Evolutionary conservation across 2,329 filamentous ascomycete species (phyloP).

Genomic region (Colletotrichum lentis): DNA sequence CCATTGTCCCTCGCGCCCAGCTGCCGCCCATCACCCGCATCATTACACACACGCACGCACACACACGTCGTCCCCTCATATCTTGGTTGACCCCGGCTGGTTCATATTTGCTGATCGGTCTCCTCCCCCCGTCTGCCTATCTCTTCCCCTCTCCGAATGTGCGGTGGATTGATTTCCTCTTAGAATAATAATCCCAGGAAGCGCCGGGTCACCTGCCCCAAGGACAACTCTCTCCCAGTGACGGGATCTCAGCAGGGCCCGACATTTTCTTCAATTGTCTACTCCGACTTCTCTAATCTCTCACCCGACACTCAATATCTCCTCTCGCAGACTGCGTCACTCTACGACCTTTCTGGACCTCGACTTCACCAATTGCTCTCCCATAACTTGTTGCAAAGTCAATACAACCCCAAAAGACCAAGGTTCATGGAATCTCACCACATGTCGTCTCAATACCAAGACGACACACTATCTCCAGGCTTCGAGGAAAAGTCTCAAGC

Average conservation of each 20-base stretch:
- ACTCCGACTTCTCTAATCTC: conserved; percentile 42
- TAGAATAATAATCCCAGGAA: conserved; percentile 53
- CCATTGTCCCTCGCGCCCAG: conserved; percentile 41
- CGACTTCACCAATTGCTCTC: conserved; percentile 43
- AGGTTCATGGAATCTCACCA: conserved; percentile 44
- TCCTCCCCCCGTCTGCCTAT: conserved; percentile 40
- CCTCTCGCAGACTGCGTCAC: conserved; percentile 43
- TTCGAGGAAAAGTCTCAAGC: conserved; percentile 46
- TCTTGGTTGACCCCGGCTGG: conserved; percentile 41
- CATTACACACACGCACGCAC: conserved; percentile 21
- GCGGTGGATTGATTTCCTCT: conserved; percentile 52
- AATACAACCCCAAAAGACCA: conserved; percentile 46
- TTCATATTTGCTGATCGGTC: conserved; percentile 36
- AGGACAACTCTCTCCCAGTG: conserved; percentile 48
- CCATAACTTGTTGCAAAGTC: conserved; percentile 15
- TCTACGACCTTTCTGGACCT: conserved; percentile 47
- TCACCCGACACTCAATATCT: conserved; percentile 42
- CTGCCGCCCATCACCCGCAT: conserved; percentile 39
- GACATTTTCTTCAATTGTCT: conserved; percentile 38
- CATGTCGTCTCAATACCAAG: conserved; percentile 45
- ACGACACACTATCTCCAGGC: conserved; percentile 42
- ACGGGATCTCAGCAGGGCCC: conserved; percentile 46
- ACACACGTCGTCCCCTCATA: conserved; percentile 32
- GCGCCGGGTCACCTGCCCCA: conserved; percentile 53
- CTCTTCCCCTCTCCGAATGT: conserved; percentile 45